These are phyloP conservation scores for Hortaea werneckii DNA, from an alignment of 2,329 filamentous ascomycete species.

Conservation along the genomic window DNA sequence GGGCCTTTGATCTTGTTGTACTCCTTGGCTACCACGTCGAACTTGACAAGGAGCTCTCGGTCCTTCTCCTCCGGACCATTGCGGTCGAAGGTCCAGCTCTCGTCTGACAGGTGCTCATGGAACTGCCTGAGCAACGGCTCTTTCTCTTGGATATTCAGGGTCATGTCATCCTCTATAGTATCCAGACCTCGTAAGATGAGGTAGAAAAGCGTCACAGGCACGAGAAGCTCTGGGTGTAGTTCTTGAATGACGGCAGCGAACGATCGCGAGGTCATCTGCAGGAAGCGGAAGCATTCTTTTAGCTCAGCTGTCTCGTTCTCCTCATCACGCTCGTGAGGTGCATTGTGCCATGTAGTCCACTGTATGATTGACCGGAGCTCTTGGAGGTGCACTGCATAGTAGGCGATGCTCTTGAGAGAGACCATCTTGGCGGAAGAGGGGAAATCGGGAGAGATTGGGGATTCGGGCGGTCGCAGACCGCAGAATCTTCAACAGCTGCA, in stretches of 20 bases:
- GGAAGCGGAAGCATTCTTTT: slow-evolving; percentile 73
- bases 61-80: slow-evolving; percentile 92
- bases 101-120: slow-evolving; percentile 63
- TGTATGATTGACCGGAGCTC: slow-evolving; percentile 30
- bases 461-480: not conserved
- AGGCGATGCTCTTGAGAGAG: slow-evolving; percentile 20
- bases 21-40: slow-evolving; percentile 76
- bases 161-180: slow-evolving; percentile 98
- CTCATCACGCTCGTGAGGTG: slow-evolving; percentile 73
- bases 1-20: slow-evolving; percentile 77
- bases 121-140: slow-evolving; percentile 79
- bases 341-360: slow-evolving; percentile 84
- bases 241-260: slow-evolving; percentile 92
- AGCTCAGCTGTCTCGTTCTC: slow-evolving; percentile 64
- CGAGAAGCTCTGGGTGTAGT: slow-evolving; percentile 83
- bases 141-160: slow-evolving; percentile 69
- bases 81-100: slow-evolving; percentile 82
- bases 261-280: slow-evolving; percentile 82
- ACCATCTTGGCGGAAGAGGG: slow-evolving; percentile 14
- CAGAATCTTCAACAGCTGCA: too few relatives aligned
- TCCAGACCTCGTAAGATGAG: slow-evolving; percentile 83
- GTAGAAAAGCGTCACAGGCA: slow-evolving; percentile 88
- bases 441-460: not conserved
- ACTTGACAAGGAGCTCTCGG: slow-evolving; percentile 80
- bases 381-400: slow-evolving; percentile 25